These are phyloP conservation scores for Zangia roseola DNA, from an alignment of 768 basidiomycete species.

Conservation along the genomic window DNA sequence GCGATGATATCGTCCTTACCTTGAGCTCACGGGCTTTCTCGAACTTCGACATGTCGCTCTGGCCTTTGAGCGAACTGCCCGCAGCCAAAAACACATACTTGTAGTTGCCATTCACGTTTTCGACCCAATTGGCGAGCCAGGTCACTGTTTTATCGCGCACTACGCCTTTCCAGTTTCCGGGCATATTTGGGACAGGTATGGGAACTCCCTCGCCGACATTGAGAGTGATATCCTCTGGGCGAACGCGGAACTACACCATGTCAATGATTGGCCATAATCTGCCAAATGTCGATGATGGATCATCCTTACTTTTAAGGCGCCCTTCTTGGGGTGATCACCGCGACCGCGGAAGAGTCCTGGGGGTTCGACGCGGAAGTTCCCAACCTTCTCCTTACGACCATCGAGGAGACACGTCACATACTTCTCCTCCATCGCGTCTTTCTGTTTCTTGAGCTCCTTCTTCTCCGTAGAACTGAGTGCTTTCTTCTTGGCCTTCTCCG, in stretches of 20 bases:
- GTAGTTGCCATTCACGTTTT: constrained; percentile 92
- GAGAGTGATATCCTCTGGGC: constrained; percentile 92
- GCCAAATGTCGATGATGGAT: not conserved
- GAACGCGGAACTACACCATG: constrained; percentile 67
- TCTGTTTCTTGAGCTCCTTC: constrained; percentile 84
- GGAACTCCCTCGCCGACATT: constrained; percentile 82
- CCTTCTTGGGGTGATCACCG: constrained; percentile 98
- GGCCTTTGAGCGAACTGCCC: constrained; percentile 96
- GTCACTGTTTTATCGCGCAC: constrained; percentile 95
- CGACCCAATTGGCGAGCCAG: constrained; percentile 99
- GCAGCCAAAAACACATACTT: constrained; percentile 99
- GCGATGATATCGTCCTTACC: constrained; percentile 40
- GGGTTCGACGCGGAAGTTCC: constrained; percentile 97
- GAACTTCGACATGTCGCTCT: constrained; percentile 96
- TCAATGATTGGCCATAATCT: constrained; percentile 7
- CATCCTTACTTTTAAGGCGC: constrained; percentile 77
- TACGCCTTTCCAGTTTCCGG: constrained; percentile 88
- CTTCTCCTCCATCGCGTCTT: constrained; percentile 80
- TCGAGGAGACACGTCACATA: constrained; percentile 88
- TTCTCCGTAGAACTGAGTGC: constrained; percentile 81
- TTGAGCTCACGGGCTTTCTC: constrained; percentile 97
- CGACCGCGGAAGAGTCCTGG: constrained; percentile 98
- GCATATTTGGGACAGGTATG: constrained; percentile 84
- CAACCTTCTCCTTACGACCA: constrained; percentile 96
- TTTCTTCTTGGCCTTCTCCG: constrained; percentile 92